These are phyloP conservation scores for Xylaria grammica DNA, from an alignment of 495 filamentous ascomycete species.

Conservation along the genomic window DNA sequence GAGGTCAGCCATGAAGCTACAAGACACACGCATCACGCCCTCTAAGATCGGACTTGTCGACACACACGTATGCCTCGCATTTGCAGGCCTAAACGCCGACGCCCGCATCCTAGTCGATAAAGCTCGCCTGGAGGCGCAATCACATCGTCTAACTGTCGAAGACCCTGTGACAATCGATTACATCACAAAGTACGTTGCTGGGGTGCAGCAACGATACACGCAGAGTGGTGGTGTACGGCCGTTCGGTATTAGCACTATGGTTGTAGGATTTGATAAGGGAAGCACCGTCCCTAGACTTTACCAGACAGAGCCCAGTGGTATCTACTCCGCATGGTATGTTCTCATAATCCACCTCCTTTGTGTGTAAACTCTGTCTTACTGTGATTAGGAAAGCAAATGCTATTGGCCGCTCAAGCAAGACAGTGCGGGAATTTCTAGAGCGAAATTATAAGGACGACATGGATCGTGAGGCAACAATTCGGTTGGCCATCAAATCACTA, in stretches of 20 bases:
- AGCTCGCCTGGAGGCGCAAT: slow-evolving; percentile 94
- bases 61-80: slow-evolving; percentile 93
- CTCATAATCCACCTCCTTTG: not conserved
- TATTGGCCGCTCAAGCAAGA: slow-evolving; percentile 97
- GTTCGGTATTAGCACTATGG: slow-evolving; percentile 96
- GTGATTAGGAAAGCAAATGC: slow-evolving; percentile 92
- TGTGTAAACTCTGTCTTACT: not conserved
- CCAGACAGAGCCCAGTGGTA: slow-evolving; percentile 97
- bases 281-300: slow-evolving; percentile 86
- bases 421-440: slow-evolving; percentile 96
- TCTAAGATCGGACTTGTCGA: slow-evolving; percentile 97
- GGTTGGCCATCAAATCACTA: slow-evolving; percentile 95
- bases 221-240: slow-evolving; percentile 97
- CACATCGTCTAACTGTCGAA: slow-evolving; percentile 96
- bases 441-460: slow-evolving; percentile 97
- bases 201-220: slow-evolving; percentile 97
- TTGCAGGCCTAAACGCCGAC: slow-evolving; percentile 96
- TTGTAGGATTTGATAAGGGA: slow-evolving; percentile 95
- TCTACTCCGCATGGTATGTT: slow-evolving; percentile 94
- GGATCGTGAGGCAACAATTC: slow-evolving; percentile 95
- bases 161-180: slow-evolving; percentile 98
- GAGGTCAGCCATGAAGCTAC: slow-evolving; percentile 96
- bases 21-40: slow-evolving; percentile 98
- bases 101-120: slow-evolving; percentile 97
- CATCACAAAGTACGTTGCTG: slow-evolving; percentile 97